Evolutionary conservation across 2,329 filamentous ascomycete species (phyloP), one percentile per base, ranked within the genome.

Genomic region (Cadophora gregata): DNA sequence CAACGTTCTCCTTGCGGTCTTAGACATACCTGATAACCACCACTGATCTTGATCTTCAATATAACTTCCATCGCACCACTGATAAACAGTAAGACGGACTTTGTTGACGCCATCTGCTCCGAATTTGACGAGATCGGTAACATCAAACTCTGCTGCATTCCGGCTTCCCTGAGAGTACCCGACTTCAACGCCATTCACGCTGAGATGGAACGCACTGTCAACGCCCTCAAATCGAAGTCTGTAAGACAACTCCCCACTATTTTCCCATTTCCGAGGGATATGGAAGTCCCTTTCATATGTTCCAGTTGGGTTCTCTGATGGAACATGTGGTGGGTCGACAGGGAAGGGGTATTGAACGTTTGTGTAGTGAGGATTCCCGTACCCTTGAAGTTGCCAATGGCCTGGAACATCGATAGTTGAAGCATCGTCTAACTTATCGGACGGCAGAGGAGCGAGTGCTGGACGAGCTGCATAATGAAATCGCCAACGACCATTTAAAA

Each of bases 161-260:
- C 90, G 82, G 10, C 86, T 86, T 0, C 90, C 90, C 73, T 92
- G 89, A 2, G 86, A 86, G 72, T 92, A 92, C 2, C 90, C 90
- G 1, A 91, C 80, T 42, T 87, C 78, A 19, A 79, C 75, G 0
- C 88, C 87, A 69, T 92, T 92, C 7, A 92, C 78, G 83, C 85
- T 92, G 12, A 92, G 78, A 75, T 92, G 88, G 72, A 89, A 92
- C 0, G 89, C 87, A 72, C 87, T 89, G 72, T 92, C 90, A 0
- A 92, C 89, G 1, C 90, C 90, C 63, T 92, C 90, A 67, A 92
- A 92, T 12, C 90, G 81, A 25, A 92, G 78, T 19, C 88, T 81
- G 24, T 67, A 67, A 21, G 19, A 29, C 21, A 91, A 77, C 70
- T 91, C 88, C 29, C 74, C 10, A n/a, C 76, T 36, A n/a, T 51